Conservation (phyloP, 2,329 filamentous ascomycete genomes). For the Diaporthe batatas region DNA sequence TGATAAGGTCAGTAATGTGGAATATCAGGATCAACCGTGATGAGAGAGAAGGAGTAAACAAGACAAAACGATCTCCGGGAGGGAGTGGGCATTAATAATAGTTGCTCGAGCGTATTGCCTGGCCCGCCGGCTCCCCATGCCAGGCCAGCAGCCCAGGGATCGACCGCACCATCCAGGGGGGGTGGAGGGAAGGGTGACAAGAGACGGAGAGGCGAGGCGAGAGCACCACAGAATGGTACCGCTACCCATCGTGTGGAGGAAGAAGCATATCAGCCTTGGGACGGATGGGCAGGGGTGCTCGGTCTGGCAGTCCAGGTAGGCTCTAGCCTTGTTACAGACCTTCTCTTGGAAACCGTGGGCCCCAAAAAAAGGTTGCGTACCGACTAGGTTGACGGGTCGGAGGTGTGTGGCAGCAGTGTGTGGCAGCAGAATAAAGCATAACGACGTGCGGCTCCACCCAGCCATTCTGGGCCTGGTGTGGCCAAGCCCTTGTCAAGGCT, state of each 20-base stretch:
- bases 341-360: constrained; percentile 41
- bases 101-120: constrained; percentile 22
- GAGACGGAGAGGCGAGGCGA: background rate
- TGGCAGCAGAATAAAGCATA: constrained; percentile 34
- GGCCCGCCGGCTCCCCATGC: constrained; percentile 44
- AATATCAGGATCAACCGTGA: constrained; percentile 45
- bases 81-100: constrained; percentile 45
- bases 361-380: constrained; percentile 33
- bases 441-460: constrained; percentile 39
- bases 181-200: background rate
- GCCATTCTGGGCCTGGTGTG: constrained; percentile 37
- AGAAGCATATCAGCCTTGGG: constrained; percentile 51
- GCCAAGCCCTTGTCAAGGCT: constrained; percentile 36
- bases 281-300: constrained; percentile 50
- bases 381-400: constrained; percentile 38
- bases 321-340: constrained; percentile 59
- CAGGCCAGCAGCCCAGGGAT: constrained; percentile 47
- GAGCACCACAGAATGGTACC: background rate
- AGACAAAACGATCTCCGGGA: constrained; percentile 45
- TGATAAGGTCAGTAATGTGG: constrained; percentile 40
- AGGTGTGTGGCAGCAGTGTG: constrained; percentile 32
- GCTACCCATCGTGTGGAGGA: background rate
- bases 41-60: constrained; percentile 48
- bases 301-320: constrained; percentile 49
- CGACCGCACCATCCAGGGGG: constrained; percentile 46